Percentiles rank a stretch among this genome's conserved stretches.
These are phyloP conservation scores for Annona cherimola DNA, from an alignment of 164 flowering plant genomes.

Conservation along the genomic window DNA sequence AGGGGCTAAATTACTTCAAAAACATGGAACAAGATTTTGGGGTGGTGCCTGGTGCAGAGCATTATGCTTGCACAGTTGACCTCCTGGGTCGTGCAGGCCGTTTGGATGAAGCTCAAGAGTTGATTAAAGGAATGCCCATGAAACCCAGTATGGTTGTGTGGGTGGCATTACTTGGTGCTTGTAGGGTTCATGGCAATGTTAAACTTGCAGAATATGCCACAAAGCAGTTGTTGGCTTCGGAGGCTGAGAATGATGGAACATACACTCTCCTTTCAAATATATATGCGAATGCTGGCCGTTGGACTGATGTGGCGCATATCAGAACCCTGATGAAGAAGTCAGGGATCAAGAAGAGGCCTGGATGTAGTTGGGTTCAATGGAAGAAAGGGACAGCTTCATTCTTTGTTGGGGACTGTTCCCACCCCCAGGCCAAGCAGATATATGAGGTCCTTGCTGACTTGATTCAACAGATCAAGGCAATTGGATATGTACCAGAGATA, in stretches of 20 bases:
- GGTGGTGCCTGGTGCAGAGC: conserved; percentile 54
- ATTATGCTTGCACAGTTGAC: conserved; percentile 77
- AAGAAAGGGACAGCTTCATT: conserved; percentile 53
- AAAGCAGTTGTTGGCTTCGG: conserved; percentile 35
- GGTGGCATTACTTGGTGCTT: conserved; percentile 70
- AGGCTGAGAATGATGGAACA: conserved; percentile 53
- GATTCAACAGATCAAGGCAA: conserved; percentile 39
- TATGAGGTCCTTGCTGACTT: conserved; percentile 42
- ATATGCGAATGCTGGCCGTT: conserved; percentile 72
- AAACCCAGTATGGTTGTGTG: conserved; percentile 59
- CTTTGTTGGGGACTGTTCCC: conserved; percentile 69
- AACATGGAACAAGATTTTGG: conserved; percentile 51
- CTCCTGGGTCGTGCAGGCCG: conserved; percentile 80
- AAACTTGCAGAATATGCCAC: conserved; percentile 70
- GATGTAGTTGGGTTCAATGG: conserved; percentile 80
- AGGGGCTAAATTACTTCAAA: conserved; percentile 46
- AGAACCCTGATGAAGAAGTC: conserved; percentile 56
- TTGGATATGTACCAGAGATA: conserved; percentile 74
- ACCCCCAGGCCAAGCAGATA: conserved; percentile 54
- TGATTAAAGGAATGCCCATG: conserved; percentile 65
- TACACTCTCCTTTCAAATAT: conserved; percentile 74
- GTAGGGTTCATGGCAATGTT: conserved; percentile 60
- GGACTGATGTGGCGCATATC: conserved; percentile 79
- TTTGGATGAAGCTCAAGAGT: conserved; percentile 50
- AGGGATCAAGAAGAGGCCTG: conserved; percentile 79